Evolutionary conservation across 495 filamentous ascomycete species (phyloP).

Genomic region (Amphirosellinia nigrospora): DNA sequence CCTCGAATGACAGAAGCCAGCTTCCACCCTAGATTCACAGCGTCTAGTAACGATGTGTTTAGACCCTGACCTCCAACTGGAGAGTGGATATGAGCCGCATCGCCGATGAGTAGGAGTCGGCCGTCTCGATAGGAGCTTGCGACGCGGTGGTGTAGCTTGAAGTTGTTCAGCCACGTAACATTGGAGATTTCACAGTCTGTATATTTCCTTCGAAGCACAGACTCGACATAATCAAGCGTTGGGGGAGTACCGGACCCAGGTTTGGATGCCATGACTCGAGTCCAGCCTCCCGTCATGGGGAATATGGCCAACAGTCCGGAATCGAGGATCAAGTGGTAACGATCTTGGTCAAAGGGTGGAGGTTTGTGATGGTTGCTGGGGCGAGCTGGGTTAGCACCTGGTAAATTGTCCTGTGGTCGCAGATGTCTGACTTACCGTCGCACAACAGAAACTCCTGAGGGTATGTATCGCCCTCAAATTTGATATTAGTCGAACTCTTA

Average conservation of each 20-base stretch:
- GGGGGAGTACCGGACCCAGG: neutral
- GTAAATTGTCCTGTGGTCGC: neutral
- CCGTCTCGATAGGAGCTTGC: slow-evolving; percentile 17
- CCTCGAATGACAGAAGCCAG: slow-evolving; percentile 57
- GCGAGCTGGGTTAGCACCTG: neutral
- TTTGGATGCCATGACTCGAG: slow-evolving; percentile 13
- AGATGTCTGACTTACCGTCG: slow-evolving; percentile 33
- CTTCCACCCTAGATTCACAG: slow-evolving; percentile 80
- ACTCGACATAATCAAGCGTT: neutral
- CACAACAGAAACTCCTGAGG: slow-evolving; percentile 54
- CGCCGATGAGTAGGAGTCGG: slow-evolving; percentile 34
- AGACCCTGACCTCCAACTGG: slow-evolving; percentile 79
- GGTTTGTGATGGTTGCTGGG: slow-evolving; percentile 31
- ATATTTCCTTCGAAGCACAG: neutral
- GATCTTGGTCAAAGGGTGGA: slow-evolving; percentile 27
- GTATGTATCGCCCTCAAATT: slow-evolving; percentile 50
- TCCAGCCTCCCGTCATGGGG: slow-evolving; percentile 3
- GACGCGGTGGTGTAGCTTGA: slow-evolving; percentile 22
- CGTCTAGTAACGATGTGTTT: slow-evolving; percentile 72
- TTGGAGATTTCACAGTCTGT: neutral
- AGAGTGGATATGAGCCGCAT: slow-evolving; percentile 68
- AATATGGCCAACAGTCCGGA: slow-evolving; percentile 16
- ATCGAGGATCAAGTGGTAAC: slow-evolving; percentile 29
- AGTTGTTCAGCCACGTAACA: slow-evolving; percentile 10
- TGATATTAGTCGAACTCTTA: slow-evolving; percentile 41